A percentile compares a stretch with the other conserved stretches of the same genome.
Conservation (phyloP, 345 rosid genomes). For the Microcos paniculata region DNA sequence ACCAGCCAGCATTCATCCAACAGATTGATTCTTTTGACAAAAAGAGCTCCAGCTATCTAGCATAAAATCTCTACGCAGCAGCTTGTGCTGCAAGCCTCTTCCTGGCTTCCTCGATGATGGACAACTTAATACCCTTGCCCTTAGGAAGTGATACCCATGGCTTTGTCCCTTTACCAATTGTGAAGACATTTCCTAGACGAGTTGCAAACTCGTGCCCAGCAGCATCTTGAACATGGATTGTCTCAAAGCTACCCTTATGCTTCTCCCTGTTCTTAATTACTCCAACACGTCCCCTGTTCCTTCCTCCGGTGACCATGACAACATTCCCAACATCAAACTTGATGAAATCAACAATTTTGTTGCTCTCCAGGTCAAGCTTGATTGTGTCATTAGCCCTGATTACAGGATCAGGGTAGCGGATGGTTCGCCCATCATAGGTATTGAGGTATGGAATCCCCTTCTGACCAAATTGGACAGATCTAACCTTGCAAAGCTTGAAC, state of each 20-base stretch:
- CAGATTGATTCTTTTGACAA: background rate
- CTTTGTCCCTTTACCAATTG: conserved; percentile 39
- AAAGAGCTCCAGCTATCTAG: background rate
- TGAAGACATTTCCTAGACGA: conserved; percentile 39
- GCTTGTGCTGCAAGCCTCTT: conserved; percentile 43
- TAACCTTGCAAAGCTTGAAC: conserved; percentile 60
- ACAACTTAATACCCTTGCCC: conserved; percentile 46
- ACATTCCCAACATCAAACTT: conserved; percentile 64
- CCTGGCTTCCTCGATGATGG: conserved; percentile 52
- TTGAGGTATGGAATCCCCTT: conserved; percentile 60
- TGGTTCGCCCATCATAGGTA: conserved; percentile 66
- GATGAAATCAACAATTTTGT: conserved; percentile 52
- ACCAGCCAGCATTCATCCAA: conserved; percentile 11
- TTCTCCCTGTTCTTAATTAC: conserved; percentile 43
- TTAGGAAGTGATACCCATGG: conserved; percentile 46
- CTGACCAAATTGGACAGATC: conserved; percentile 51
- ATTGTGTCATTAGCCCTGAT: conserved; percentile 63
- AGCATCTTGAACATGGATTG: conserved; percentile 37
- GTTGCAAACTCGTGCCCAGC: conserved; percentile 42
- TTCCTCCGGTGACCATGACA: conserved; percentile 70
- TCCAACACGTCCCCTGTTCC: conserved; percentile 57
- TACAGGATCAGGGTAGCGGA: conserved; percentile 65
- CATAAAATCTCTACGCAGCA: conserved; percentile 8
- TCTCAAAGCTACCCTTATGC: conserved; percentile 44
- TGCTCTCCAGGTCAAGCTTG: conserved; percentile 49